These are phyloP conservation scores for Nigrospora oryzae DNA, from an alignment of 2,329 filamentous ascomycete genomes.

Conservation along the genomic window DNA sequence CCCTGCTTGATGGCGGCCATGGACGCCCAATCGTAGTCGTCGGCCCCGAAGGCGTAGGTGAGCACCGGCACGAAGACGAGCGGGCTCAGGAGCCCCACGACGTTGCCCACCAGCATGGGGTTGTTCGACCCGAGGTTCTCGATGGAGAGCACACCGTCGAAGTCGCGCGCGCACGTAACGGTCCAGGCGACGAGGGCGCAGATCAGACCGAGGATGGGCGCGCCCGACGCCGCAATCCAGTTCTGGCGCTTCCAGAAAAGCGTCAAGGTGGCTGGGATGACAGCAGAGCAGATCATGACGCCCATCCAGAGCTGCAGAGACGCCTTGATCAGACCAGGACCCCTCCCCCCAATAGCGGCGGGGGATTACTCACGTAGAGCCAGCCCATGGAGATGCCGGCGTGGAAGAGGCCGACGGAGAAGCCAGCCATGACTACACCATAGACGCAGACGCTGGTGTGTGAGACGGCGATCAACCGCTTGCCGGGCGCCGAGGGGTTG, in stretches of 20 bases:
- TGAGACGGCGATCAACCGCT: slow-evolving; percentile 70
- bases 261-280: slow-evolving; percentile 73
- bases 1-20: slow-evolving; percentile 74
- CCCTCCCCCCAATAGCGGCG: too few species aligned
- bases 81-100: slow-evolving; percentile 71
- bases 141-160: slow-evolving; percentile 56
- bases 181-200: slow-evolving; percentile 70
- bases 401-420: slow-evolving; percentile 67
- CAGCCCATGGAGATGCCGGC: slow-evolving; percentile 81
- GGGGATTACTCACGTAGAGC: slow-evolving; percentile 52
- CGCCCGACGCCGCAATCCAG: slow-evolving; percentile 61
- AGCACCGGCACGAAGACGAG: slow-evolving; percentile 66
- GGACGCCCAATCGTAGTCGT: slow-evolving; percentile 78
- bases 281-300: slow-evolving; percentile 77
- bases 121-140: slow-evolving; percentile 74
- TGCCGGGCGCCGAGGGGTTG: slow-evolving; percentile 67
- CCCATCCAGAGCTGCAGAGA: slow-evolving; percentile 56
- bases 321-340: too few species aligned
- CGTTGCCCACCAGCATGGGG: slow-evolving; percentile 82
- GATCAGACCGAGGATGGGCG: slow-evolving; percentile 60
- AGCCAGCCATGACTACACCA: slow-evolving; percentile 67
- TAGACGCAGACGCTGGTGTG: slow-evolving; percentile 65
- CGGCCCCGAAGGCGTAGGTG: slow-evolving; percentile 56
- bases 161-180: slow-evolving; percentile 63
- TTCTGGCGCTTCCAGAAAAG: slow-evolving; percentile 77